Evolutionary conservation across 331 rosid species (phyloP), one percentile per base, ranked within the genome.

Genomic region (Quercus tomentella): DNA sequence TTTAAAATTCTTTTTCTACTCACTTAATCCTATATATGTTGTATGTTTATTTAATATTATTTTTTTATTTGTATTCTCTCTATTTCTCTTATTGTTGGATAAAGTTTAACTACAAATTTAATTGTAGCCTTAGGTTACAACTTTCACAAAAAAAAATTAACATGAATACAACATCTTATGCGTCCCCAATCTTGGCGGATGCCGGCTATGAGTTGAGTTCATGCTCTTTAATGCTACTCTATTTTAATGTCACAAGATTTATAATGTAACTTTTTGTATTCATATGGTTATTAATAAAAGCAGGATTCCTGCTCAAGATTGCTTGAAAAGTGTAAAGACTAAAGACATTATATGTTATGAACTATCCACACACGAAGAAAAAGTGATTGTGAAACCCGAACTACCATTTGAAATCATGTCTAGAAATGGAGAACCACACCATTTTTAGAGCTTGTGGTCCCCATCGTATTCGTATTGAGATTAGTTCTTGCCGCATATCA

Each of bases 391-490:
- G 87, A 88, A 67, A 49, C 75, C 65, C 67, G 57, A 72, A 74
- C 86, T 43, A 79, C 79, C 80, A 81, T 81, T 79, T 21, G 54
- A 61, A 79, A 79, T 83, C 76, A 87, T 72, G 66, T 79, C 81
- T 63, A 23, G 77, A 77, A 72, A 79, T 74, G 83, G 75, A 80
- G 82, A 54, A 76, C 89, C 79, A 60, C 68, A 3, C 66, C 76
- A 77, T 67, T 77, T 51, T 35, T 72, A 66, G 75, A 33, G 70
- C 58, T 51, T 75, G 83, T 85, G 89, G 88, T 76, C 88, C 87
- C 70, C 76, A 56, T 78, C 82, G 82, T n/a, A n/a, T n/a, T n/a
- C n/a, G n/a, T 84, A 74, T 56, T 56, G 76, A 73, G 77, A 78
- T 51, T 85, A 25, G 58, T 84, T 78, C 58, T 60, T 54, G 41